These are phyloP conservation scores for Rhizoclosmatium globosum DNA, from an alignment of 192 early-diverging fungal species.

Conservation along the genomic window DNA sequence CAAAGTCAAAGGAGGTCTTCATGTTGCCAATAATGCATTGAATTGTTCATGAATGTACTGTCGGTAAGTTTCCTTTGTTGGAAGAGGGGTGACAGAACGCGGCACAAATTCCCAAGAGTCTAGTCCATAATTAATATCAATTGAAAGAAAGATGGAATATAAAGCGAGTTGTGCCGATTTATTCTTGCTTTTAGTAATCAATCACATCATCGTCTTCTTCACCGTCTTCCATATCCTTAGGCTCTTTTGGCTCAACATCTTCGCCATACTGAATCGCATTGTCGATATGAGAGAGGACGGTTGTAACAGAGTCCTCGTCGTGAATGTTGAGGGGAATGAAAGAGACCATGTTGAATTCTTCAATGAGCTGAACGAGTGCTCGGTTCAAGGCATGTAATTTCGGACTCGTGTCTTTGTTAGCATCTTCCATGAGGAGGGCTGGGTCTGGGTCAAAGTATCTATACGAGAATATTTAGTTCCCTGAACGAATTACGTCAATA, in stretches of 20 bases:
- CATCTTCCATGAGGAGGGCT: constrained; percentile 83
- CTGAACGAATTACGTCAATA: neutral
- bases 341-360: constrained; percentile 97
- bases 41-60: too few species aligned
- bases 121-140: too few species aligned
- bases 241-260: constrained; percentile 95
- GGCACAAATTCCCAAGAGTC: too few species aligned
- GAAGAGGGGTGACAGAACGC: too few species aligned
- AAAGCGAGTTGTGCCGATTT: too few species aligned
- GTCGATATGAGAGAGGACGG: constrained; percentile 88
- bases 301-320: constrained; percentile 92
- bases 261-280: constrained; percentile 98
- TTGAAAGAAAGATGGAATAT: too few species aligned
- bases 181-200: neutral
- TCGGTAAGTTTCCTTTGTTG: too few species aligned
- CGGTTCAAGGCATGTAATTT: constrained; percentile 87
- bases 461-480: neutral
- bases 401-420: constrained; percentile 72
- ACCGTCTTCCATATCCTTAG: constrained; percentile 43
- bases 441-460: constrained; percentile 95
- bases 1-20: too few species aligned
- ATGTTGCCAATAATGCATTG: too few species aligned
- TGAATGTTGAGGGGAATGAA: constrained; percentile 93
- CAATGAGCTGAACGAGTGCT: constrained; percentile 90
- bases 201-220: constrained; percentile 10